A percentile compares a stretch with the other conserved stretches of the same genome.
Evolutionary conservation across 768 basidiomycete species (phyloP).

Genomic region (Hericium erinaceus): DNA sequence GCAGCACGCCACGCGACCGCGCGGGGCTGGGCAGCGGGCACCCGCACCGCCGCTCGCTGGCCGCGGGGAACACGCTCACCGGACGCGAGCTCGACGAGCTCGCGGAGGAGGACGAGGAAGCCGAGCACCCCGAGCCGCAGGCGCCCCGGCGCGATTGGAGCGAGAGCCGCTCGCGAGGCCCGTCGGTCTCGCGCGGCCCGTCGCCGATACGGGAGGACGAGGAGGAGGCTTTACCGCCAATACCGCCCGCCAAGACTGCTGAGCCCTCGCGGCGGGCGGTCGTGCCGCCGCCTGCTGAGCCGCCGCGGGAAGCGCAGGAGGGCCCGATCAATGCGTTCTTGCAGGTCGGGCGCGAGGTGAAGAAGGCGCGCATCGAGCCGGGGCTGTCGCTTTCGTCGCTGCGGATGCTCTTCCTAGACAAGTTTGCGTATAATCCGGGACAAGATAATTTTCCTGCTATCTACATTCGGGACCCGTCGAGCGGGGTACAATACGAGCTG

Average conservation of each 20-base stretch:
- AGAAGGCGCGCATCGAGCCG: slow-evolving; percentile 69
- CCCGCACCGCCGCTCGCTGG: slow-evolving; percentile 59
- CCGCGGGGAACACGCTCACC: slow-evolving; percentile 49
- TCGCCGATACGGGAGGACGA: slow-evolving; percentile 22
- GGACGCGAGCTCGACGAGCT: slow-evolving; percentile 65
- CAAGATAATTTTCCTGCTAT: slow-evolving; percentile 92
- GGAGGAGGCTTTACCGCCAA: slow-evolving; percentile 24
- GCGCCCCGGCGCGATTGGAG: slow-evolving; percentile 17
- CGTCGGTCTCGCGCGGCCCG: slow-evolving; percentile 13
- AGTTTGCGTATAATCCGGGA: slow-evolving; percentile 89
- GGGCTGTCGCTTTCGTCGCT: slow-evolving; percentile 65
- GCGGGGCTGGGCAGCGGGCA: slow-evolving; percentile 27
- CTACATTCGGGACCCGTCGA: slow-evolving; percentile 86
- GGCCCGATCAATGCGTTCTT: slow-evolving; percentile 64
- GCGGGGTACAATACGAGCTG: slow-evolving; percentile 90
- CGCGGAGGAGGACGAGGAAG: slow-evolving; percentile 66
- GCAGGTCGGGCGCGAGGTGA: slow-evolving; percentile 84
- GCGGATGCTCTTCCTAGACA: slow-evolving; percentile 86
- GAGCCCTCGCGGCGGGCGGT: too few relatives aligned
- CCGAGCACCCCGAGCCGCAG: slow-evolving; percentile 4
- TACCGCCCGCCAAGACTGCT: slow-evolving; percentile 7
- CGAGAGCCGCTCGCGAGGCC: slow-evolving; percentile 13
- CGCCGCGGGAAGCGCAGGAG: neutral
- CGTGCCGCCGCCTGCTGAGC: neutral
- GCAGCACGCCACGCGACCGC: slow-evolving; percentile 35